Base-by-base conservation (phyloP, 352 stramenopile genomes). In the Phytopythium aichiense region DNA sequence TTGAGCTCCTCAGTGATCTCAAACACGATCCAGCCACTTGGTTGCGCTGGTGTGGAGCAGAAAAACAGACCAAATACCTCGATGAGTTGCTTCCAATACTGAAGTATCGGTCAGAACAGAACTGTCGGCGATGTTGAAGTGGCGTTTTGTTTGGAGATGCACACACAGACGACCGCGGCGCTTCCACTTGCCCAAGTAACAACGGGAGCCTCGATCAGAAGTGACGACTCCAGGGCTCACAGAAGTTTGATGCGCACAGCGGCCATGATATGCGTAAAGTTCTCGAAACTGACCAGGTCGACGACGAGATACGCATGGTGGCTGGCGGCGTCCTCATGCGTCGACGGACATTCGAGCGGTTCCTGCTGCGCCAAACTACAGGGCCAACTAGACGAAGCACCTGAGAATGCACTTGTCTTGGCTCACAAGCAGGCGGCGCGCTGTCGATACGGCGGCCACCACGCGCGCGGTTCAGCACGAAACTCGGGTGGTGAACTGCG, bases 341-440 rank as follows among this genome's bases (percentile, higher is more conserved):
- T 30, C 1, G 51, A 56, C 35, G 60, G 49, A 42, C 56, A 61
- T 23, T 40, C 15, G 7, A 31, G 18, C 48, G 46, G 18, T 20
- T 18, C 23, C 7, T 48, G 28, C 33, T 64, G 50, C 22, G 60
- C 22, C 18, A n/a, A n/a, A n/a, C n/a, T n/a, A n/a, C n/a, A n/a
- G n/a, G n/a, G n/a, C n/a, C n/a, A 56, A 60, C 31, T 79, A 68
- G 11, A 90, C 64, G 62, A 78, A 90, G 43, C 78, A 88, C 67
- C 82, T 86, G 60, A 87, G 60, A 42, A 67, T 84, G 62, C 76
- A 78, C 50, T 90, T 90, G 69, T 88, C 75, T 58, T 90, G 78
- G 52, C 68, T 81, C 13, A 88, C 62, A 42, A 90, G 42, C 40
- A 86, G 58, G 11, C 71, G 76, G 42, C 15, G 87, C 58, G 15